Evolutionary conservation across 306 rosid genomes (phyloP), one percentile per base, ranked within the genome.

Genomic region (barrel medic (Medicago truncatula)): DNA sequence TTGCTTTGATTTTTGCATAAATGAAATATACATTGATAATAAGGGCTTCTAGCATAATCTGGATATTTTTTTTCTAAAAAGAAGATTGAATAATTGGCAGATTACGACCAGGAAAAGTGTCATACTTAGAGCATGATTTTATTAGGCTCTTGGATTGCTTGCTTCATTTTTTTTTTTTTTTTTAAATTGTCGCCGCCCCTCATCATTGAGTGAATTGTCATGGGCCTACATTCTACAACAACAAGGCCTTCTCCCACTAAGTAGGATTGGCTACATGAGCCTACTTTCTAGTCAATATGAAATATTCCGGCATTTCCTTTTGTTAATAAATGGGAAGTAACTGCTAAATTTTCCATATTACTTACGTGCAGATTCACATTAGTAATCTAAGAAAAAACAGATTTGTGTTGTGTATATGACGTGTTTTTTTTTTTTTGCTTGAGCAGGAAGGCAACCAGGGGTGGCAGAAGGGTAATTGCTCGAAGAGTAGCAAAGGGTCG

Each of bases 401-500:
- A 52, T 21, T 31, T 74, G 25, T 54, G 52, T 14, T 2, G 7
- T 67, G 41, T 64, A 11, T 28, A 57, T 76, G 79, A 56, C 63
- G 36, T 79, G 1, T 6, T 16, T 57, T 78, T 71, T 78, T 71
- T 39, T 36, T 76, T 73, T 73, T 71, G 71, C 73, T 70, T 87
- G 87, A 82, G 73, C 93, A 95, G 97, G 73, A 95, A 95, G 79
- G 97, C 95, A 84, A 95, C 96, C 84, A 95, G 84, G 82, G 97
- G 98, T 78, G 98, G 97, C 73, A 87, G 91, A 65, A 92, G 67
- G 83, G 97, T 95, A 40, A 95, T 92, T 76, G 96, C 96, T 54
- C 88, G 93, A 76, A 92, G 99, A 82, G 83, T 95, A 71, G 97
- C 97, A 0, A 92, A 95, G 74, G 97, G 97, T 58, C 84, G 99